Evolutionary conservation across 345 rosid species (phyloP), one percentile per base, ranked within the genome.

Genomic region (Citrus sp.): DNA sequence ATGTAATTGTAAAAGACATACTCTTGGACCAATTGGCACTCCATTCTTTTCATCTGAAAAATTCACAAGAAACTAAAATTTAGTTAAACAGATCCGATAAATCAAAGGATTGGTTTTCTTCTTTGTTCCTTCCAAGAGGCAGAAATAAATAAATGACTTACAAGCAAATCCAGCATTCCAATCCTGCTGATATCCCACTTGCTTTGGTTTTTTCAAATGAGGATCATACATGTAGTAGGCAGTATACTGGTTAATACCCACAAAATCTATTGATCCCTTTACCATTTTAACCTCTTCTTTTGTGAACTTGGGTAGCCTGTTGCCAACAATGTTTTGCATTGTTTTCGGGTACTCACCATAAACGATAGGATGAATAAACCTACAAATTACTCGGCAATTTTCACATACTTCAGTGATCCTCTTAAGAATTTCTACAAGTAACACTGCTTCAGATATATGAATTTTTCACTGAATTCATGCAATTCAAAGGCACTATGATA

Each of bases 321-420:
- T 79, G 60, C 90, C 90, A n/a, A 89, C 97, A 13, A 94, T 96
- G 30, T 86, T 65, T 82, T 92, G 97, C 87, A 96, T 89, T 34
- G 98, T 92, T 85, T 78, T 90, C 0, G 99, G 99, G 77, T 96
- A 96, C 83, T 91, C 93, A 9, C 99, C 99, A 58, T 94, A 94
- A 7, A 90, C 93, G 77, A 96, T 74, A 25, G 98, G 99, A 84
- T 96, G 98, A 64, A 96, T 88, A 80, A 94, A 96, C 98, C 99
- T 95, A 63, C 22, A 37, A 62, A 3, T 14, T 24, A 7, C 37
- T 72, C 70, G 25, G 19, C 72, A 73, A 77, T 7, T n/a, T 16
- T 78, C 34, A 64, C 21, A n/a, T 35, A 38, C 21, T 16, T 63
- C 38, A 28, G 9, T n/a, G 9, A 74, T 8, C 38, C 16, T 19